A percentile compares a stretch with the other conserved stretches of the same genome.
These are phyloP conservation scores for Nematocida sp. DNA, from an alignment of 371 early-diverging fungal genomes.

Conservation along the genomic window DNA sequence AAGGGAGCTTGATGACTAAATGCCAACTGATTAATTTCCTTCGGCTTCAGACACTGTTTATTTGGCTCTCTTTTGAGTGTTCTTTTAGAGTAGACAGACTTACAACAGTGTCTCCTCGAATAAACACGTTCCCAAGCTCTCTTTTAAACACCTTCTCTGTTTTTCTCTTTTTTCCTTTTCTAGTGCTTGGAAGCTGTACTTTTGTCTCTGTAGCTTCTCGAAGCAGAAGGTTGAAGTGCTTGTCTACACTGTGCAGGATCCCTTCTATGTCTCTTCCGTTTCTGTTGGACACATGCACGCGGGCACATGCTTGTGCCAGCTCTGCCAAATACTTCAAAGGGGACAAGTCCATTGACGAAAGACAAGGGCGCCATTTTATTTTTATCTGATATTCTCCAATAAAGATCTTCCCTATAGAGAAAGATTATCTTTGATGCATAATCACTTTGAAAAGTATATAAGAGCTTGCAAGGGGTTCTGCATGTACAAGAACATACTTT, in stretches of 20 bases:
- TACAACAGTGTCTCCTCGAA: conserved; percentile 55
- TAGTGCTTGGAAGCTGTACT: conserved; percentile 6
- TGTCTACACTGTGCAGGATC: conserved; percentile 6
- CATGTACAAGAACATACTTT: no score
- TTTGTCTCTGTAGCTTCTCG: conserved; percentile 34
- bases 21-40: no score
- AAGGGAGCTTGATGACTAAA: no score
- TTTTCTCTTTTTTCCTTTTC: conserved; percentile 48
- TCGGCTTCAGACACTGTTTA: no score
- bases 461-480: no score
- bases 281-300: background rate
- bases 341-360: background rate
- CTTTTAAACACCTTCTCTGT: conserved; percentile 5
- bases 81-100: no score
- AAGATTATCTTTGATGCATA: no score
- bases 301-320: background rate
- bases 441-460: no score
- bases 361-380: no score
- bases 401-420: no score
- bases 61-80: no score
- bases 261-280: conserved; percentile 2
- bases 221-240: conserved; percentile 55
- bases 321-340: background rate
- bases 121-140: conserved; percentile 43
- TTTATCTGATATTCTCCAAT: no score